A percentile compares a stretch with the other conserved stretches of the same genome.
Conservation (phyloP, 768 basidiomycete genomes). For the Lentinula sp. region DNA sequence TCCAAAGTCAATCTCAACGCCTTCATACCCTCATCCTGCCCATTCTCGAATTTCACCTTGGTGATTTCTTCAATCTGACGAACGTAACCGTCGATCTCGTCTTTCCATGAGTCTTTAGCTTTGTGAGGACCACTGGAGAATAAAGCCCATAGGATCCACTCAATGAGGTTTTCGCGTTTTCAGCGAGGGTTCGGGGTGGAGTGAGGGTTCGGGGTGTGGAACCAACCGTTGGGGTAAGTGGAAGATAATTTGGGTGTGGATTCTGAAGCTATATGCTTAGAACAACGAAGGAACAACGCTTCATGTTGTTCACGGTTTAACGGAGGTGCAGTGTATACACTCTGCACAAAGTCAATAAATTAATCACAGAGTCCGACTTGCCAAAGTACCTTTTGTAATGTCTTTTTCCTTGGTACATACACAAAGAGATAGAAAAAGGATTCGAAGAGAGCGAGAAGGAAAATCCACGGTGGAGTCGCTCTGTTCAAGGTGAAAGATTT, state of each 20-base stretch:
- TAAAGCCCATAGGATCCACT: conserved; percentile 65
- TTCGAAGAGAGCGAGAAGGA: conserved; percentile 34
- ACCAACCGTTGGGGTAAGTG: conserved; percentile 45
- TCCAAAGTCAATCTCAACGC: conserved; percentile 53
- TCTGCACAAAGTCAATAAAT: conserved; percentile 15
- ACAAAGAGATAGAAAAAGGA: conserved; percentile 41
- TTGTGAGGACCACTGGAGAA: conserved; percentile 33
- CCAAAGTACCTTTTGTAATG: conserved; percentile 39
- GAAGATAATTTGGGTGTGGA: neutral
- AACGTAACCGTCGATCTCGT: conserved; percentile 49
- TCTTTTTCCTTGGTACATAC: conserved; percentile 38
- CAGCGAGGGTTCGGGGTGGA: conserved; percentile 8
- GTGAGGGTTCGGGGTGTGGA: conserved; percentile 23
- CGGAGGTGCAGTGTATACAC: conserved; percentile 29
- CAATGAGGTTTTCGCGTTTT: conserved; percentile 41
- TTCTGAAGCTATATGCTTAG: conserved; percentile 12
- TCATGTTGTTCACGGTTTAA: conserved; percentile 35
- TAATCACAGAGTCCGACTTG: too few species aligned
- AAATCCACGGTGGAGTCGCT: conserved; percentile 14
- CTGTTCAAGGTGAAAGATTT: neutral
- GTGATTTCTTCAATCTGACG: conserved; percentile 29
- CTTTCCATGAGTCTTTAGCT: conserved; percentile 25
- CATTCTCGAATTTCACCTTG: conserved; percentile 33
- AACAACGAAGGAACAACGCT: conserved; percentile 44
- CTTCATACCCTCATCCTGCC: conserved; percentile 28